phyloP scores from a whole-genome alignment of 2,329 filamentous ascomycete genomes.

The Tolypocladium paradoxum region DNA sequence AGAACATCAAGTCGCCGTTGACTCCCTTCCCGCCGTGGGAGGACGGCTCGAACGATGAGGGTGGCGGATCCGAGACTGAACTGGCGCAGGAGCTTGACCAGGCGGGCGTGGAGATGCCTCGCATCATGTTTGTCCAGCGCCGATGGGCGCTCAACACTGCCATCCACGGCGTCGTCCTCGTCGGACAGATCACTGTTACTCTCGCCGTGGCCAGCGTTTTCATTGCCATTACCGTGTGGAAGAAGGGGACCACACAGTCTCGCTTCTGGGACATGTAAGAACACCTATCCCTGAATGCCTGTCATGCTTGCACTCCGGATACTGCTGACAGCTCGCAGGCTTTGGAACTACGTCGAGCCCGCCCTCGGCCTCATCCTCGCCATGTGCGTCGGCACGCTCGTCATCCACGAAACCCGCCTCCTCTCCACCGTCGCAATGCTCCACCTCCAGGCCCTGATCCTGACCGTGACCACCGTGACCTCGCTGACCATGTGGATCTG shows the following conservation, averaged over 20 bases:
- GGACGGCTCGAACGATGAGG: conserved; percentile 1
- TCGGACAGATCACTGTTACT: background rate
- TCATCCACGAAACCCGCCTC: conserved; percentile 14
- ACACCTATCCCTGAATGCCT: too few species aligned
- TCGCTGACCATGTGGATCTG: conserved; percentile 11
- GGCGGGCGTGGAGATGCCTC: background rate
- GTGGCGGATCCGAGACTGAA: background rate
- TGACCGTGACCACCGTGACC: conserved; percentile 10
- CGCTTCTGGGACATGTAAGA: background rate
- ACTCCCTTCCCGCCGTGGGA: conserved; percentile 17
- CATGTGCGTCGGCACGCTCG: conserved; percentile 11
- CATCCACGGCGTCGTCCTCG: background rate
- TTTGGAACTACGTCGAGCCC: conserved; percentile 14
- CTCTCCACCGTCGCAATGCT: conserved; percentile 16
- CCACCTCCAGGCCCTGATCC: conserved; percentile 15
- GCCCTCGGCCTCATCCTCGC: conserved; percentile 9
- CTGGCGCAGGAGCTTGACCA: conserved; percentile 1
- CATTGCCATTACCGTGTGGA: background rate
- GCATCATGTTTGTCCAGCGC: background rate
- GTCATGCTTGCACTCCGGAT: too few species aligned
- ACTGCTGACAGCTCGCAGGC: conserved; percentile 8
- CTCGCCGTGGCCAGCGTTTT: background rate
- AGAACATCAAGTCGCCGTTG: conserved; percentile 8
- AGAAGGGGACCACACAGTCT: background rate
- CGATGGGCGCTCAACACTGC: background rate